Conservation (phyloP, 768 basidiomycete genomes). For the Suillus subluteus region DNA sequence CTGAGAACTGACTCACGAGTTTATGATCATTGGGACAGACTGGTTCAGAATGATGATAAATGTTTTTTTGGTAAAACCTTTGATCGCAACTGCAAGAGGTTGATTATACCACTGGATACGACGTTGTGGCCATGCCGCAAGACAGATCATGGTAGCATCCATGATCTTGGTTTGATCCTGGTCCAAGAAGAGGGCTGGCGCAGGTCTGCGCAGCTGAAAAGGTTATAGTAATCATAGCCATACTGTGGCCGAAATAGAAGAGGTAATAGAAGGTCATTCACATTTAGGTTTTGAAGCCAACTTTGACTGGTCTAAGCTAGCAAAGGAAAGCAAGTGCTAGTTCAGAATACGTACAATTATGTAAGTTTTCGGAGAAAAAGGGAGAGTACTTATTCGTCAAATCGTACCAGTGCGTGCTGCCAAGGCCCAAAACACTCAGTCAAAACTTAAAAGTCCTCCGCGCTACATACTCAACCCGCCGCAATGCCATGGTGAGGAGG, state of each 20-base stretch:
- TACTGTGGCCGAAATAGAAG: not conserved
- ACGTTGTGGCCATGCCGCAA: not conserved
- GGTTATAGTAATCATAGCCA: not conserved
- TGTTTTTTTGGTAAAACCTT: not conserved
- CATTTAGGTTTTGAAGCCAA: not conserved
- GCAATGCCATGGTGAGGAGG: no score
- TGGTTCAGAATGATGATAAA: not conserved
- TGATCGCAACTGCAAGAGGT: not conserved
- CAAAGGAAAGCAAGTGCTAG: not conserved
- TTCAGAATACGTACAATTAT: not conserved
- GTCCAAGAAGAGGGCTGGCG: not conserved
- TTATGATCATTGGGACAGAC: not conserved
- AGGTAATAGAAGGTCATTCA: not conserved
- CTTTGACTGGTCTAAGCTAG: not conserved
- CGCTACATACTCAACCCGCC: no score
- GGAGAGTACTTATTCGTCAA: no score
- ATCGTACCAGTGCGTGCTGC: no score
- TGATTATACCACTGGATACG: not conserved
- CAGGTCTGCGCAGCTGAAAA: not conserved
- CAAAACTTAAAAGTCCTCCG: no score
- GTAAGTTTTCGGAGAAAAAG: no score
- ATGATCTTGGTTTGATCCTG: not conserved
- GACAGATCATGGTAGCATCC: not conserved
- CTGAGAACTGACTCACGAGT: not conserved
- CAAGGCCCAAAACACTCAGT: no score